Evolutionary conservation across 2,329 filamentous ascomycete species (phyloP).

Genomic region (Calcarisporium arbuscula): DNA sequence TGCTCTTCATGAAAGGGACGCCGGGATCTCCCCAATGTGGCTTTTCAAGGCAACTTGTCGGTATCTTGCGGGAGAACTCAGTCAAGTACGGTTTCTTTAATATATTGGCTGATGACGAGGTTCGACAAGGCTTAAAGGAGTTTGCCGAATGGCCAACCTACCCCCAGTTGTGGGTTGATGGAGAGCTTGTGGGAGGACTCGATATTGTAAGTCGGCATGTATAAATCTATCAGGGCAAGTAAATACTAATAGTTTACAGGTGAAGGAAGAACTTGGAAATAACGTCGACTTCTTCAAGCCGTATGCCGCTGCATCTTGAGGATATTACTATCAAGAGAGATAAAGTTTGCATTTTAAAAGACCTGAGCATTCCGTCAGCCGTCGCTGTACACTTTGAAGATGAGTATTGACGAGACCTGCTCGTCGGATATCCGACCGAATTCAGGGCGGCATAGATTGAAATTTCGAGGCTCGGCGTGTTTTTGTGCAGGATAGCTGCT

Average conservation of each 20-base stretch:
- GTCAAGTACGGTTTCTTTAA: conserved; percentile 99
- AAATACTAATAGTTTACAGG: conserved; percentile 43
- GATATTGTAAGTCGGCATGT: conserved; percentile 70
- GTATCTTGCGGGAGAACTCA: conserved; percentile 76
- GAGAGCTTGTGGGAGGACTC: conserved; percentile 85
- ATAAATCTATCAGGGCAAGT: background rate
- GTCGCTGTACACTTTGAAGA: too few species aligned
- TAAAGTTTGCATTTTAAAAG: too few species aligned
- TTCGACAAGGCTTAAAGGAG: conserved; percentile 91
- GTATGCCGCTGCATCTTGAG: conserved; percentile 43
- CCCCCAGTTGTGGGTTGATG: conserved; percentile 87
- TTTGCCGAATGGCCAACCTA: conserved; percentile 99
- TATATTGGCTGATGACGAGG: conserved; percentile 94
- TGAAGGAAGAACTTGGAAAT: conserved; percentile 87
- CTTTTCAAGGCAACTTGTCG: conserved; percentile 86
- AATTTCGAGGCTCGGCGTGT: too few species aligned
- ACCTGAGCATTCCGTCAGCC: too few species aligned
- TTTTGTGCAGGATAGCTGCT: too few species aligned
- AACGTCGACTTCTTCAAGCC: conserved; percentile 76
- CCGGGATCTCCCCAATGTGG: conserved; percentile 83
- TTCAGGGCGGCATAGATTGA: too few species aligned
- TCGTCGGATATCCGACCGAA: too few species aligned
- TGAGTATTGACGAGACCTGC: too few species aligned
- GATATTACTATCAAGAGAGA: too few species aligned
- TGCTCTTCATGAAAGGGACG: conserved; percentile 99